Percentiles rank a stretch among this genome's conserved stretches.
phyloP scores from a whole-genome alignment of 2,329 filamentous ascomycete species.

The Paraconiothyrium sp. region DNA sequence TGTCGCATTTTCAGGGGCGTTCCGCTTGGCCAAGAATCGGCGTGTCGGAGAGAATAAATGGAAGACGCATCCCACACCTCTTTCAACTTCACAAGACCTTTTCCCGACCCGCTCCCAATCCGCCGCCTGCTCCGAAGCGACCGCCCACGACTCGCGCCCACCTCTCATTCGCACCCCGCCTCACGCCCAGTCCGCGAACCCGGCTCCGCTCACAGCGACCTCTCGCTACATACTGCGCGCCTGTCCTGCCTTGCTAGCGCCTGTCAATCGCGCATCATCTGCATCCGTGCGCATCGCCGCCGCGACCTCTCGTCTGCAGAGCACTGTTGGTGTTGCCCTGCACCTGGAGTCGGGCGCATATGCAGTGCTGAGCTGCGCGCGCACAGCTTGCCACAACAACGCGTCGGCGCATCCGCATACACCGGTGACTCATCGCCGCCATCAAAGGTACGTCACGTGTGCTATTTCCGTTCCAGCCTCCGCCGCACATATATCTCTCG shows the following conservation, averaged over 20 bases:
- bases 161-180: constrained; percentile 23
- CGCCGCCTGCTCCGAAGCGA: constrained; percentile 42
- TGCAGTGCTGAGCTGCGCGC: constrained; percentile 33
- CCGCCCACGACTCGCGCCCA: constrained; percentile 31
- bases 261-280: constrained; percentile 18
- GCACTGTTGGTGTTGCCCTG: constrained; percentile 10
- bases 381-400: constrained; percentile 22
- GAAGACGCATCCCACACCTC: constrained; percentile 28
- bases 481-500: constrained; percentile 22
- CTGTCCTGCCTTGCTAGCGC: constrained; percentile 23
- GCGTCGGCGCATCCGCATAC: constrained; percentile 30
- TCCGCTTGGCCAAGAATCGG: constrained; percentile 30
- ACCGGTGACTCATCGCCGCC: constrained; percentile 45
- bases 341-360: constrained; percentile 21
- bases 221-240: constrained; percentile 27
- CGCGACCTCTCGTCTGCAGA: neutral
- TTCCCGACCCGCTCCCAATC: constrained; percentile 47
- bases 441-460: constrained; percentile 47
- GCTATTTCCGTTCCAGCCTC: constrained; percentile 38
- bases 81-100: constrained; percentile 29
- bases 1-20: constrained; percentile 30
- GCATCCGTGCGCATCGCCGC: constrained; percentile 29
- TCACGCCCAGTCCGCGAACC: constrained; percentile 25
- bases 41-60: constrained; percentile 34
- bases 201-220: constrained; percentile 13